Conservation (phyloP, 345 rosid species). For the Citrus glauca region DNA sequence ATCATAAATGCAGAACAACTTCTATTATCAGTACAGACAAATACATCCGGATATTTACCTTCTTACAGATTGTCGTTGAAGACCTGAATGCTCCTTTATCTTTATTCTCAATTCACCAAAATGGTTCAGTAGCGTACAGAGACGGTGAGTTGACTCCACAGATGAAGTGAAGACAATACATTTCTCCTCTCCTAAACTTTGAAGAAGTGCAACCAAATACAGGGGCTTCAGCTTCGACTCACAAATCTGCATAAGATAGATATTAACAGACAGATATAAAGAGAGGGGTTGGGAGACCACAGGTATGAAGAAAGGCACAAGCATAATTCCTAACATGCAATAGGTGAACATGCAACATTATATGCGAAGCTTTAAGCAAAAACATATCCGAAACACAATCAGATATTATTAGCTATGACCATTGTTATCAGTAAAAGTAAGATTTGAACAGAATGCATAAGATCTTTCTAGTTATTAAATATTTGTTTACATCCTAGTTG, state of each 20-base stretch:
- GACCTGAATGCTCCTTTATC: conserved; percentile 86
- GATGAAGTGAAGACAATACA: conserved; percentile 86
- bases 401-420: background rate
- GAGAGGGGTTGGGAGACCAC: background rate
- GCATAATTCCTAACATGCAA: background rate
- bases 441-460: background rate
- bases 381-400: background rate
- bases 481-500: background rate
- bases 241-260: conserved; percentile 50
- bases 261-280: background rate
- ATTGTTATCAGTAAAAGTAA: background rate
- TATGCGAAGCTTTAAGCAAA: background rate
- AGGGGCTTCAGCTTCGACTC: conserved; percentile 73
- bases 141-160: conserved; percentile 80
- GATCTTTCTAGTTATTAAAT: background rate
- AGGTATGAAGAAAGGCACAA: background rate
- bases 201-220: conserved; percentile 72
- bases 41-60: conserved; percentile 42
- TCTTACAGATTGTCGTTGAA: conserved; percentile 70
- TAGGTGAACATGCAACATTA: background rate
- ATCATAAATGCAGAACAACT: background rate
- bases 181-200: conserved; percentile 70
- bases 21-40: conserved; percentile 1
- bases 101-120: conserved; percentile 69
- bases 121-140: conserved; percentile 70